phyloP scores from a whole-genome alignment of 1,284 basidiomycete genomes.

The Trichosporon coremiiforme region DNA sequence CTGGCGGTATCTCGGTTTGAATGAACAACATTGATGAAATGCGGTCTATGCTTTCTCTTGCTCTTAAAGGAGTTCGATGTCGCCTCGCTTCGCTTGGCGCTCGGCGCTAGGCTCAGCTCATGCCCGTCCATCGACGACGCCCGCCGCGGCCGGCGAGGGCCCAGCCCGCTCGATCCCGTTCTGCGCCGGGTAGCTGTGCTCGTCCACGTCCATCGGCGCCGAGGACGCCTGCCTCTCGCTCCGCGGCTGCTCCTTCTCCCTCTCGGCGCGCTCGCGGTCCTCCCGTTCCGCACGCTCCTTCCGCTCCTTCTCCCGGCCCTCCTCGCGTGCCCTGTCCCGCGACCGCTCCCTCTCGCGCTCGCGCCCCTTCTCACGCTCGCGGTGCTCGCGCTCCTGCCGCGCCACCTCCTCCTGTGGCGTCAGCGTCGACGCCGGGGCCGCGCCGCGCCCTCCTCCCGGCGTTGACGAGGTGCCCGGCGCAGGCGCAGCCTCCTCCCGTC shows the following conservation, averaged over 20 bases:
- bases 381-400: constrained; percentile 24
- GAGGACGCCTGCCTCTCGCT: constrained; percentile 5
- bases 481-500: constrained; percentile 35
- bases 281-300: constrained; percentile 1
- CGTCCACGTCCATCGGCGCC: constrained; percentile 24
- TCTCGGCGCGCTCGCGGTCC: background rate
- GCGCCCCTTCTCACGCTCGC: background rate
- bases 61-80: background rate
- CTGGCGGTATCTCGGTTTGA: background rate
- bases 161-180: constrained; percentile 1
- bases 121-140: background rate
- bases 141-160: background rate
- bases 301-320: constrained; percentile 7
- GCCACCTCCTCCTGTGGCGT: constrained; percentile 11
- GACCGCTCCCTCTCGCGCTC: constrained; percentile 15
- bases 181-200: background rate
- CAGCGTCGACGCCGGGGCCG: constrained; percentile 6
- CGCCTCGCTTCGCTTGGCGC: constrained; percentile 2
- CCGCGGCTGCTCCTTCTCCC: background rate
- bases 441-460: constrained; percentile 15
- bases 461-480: background rate
- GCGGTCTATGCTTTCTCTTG: background rate
- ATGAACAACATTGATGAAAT: background rate
- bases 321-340: background rate
- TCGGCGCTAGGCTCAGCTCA: too few species aligned